Percentiles rank a stretch among this genome's conserved stretches.
Conservation (phyloP, 2,329 filamentous ascomycete species). For the Bipolaris cookei region DNA sequence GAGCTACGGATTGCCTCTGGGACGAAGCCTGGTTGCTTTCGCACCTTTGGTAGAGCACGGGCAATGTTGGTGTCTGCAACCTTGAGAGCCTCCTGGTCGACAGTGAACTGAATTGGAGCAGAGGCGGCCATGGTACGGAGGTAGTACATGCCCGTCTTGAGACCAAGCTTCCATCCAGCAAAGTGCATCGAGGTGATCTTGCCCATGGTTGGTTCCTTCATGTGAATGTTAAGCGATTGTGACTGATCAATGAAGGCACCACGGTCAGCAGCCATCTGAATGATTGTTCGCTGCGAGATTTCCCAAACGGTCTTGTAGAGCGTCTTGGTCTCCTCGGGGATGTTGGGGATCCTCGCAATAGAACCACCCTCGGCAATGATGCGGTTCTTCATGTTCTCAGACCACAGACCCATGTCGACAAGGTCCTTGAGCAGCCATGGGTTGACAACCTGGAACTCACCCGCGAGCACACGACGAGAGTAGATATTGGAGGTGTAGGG, state of each 20-base stretch:
- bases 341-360: slow-evolving; percentile 95
- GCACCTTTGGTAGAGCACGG: slow-evolving; percentile 68
- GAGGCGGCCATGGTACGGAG: slow-evolving; percentile 96
- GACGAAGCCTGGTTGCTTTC: slow-evolving; percentile 58
- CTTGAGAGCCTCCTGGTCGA: slow-evolving; percentile 94
- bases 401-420: slow-evolving; percentile 97
- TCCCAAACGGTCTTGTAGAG: slow-evolving; percentile 99
- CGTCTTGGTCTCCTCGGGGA: slow-evolving; percentile 92
- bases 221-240: slow-evolving; percentile 98
- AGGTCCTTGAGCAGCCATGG: slow-evolving; percentile 98
- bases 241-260: slow-evolving; percentile 99
- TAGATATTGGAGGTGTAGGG: slow-evolving; percentile 99
- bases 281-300: slow-evolving; percentile 91
- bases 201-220: slow-evolving; percentile 99
- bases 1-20: slow-evolving; percentile 19
- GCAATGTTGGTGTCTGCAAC: slow-evolving; percentile 81
- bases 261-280: slow-evolving; percentile 98
- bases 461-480: slow-evolving; percentile 94
- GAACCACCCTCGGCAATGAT: slow-evolving; percentile 98
- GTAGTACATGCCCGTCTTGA: slow-evolving; percentile 99
- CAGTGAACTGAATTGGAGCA: slow-evolving; percentile 97
- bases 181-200: slow-evolving; percentile 99
- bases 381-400: slow-evolving; percentile 99
- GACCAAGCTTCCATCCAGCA: slow-evolving; percentile 95
- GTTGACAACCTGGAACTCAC: slow-evolving; percentile 99